phyloP scores from a whole-genome alignment of 805 yeast genomes.

The Candida michaelii region DNA sequence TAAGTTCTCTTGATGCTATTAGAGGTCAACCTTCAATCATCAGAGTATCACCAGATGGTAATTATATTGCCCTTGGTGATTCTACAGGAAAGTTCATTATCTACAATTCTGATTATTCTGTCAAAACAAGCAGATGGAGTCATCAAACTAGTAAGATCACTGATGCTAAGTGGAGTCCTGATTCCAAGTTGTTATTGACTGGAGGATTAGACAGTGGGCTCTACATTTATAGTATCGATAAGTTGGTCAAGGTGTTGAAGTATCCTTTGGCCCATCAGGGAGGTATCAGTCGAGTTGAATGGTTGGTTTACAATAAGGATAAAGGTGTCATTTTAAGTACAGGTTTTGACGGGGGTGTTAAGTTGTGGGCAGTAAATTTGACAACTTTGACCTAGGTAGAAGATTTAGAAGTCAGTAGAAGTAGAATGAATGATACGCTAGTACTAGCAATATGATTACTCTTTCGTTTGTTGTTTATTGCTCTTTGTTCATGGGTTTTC shows the following conservation, averaged over 20 bases:
- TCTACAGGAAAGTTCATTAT: slow-evolving; percentile 81
- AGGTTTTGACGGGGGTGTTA: slow-evolving; percentile 82
- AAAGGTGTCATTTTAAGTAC: slow-evolving; percentile 54
- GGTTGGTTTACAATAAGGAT: slow-evolving; percentile 49
- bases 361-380: slow-evolving; percentile 58
- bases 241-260: slow-evolving; percentile 77
- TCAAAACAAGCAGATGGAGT: slow-evolving; percentile 90
- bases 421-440: no score
- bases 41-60: slow-evolving; percentile 68
- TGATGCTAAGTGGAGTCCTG: slow-evolving; percentile 75
- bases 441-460: no score
- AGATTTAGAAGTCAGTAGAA: no score
- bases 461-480: no score
- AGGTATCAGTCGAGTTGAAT: slow-evolving; percentile 74
- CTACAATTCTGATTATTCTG: slow-evolving; percentile 54
- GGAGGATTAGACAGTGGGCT: slow-evolving; percentile 84
- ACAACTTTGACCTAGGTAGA: background rate
- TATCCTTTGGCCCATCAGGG: slow-evolving; percentile 80
- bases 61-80: slow-evolving; percentile 81
- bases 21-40: slow-evolving; percentile 42
- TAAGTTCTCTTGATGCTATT: slow-evolving; percentile 27
- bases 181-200: slow-evolving; percentile 69
- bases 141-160: slow-evolving; percentile 86
- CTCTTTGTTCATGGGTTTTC: no score
- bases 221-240: slow-evolving; percentile 73